Percentiles rank a stretch among this genome's conserved stretches.
phyloP scores from a whole-genome alignment of 805 yeast genomes.

The Ogataea henricii region DNA sequence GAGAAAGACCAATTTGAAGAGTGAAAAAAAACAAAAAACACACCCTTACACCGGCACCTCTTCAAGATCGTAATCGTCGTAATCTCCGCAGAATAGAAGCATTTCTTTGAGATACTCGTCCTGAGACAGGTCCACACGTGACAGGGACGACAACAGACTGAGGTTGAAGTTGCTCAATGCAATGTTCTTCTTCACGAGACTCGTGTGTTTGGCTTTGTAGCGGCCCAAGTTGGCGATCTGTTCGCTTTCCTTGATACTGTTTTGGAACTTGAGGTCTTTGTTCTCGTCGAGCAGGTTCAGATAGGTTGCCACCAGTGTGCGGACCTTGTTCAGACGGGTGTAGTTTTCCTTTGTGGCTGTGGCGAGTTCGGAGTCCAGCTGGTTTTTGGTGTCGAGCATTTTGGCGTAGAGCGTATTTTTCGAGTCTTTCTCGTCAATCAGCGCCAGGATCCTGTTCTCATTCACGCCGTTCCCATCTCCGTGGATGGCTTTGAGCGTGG shows the following conservation, averaged over 20 bases:
- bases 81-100: conserved; percentile 34
- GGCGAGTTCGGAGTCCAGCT: neutral
- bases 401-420: conserved; percentile 12
- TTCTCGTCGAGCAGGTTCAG: conserved; percentile 15
- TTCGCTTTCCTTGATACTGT: conserved; percentile 16
- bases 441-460: conserved; percentile 10
- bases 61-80: conserved; percentile 31
- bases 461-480: conserved; percentile 17
- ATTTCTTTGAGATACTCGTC: conserved; percentile 34
- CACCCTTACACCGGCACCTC: conserved; percentile 15
- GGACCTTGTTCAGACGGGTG: conserved; percentile 8
- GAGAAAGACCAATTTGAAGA: too few species aligned
- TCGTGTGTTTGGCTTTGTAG: conserved; percentile 17
- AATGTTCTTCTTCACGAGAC: conserved; percentile 24
- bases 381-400: conserved; percentile 4
- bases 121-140: conserved; percentile 33
- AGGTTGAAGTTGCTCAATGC: conserved; percentile 34
- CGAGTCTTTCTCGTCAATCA: conserved; percentile 17
- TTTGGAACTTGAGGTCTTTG: conserved; percentile 20
- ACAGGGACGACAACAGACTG: conserved; percentile 36
- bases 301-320: conserved; percentile 14
- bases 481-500: conserved; percentile 24
- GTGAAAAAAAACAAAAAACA: neutral
- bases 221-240: conserved; percentile 14
- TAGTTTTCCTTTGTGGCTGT: conserved; percentile 3